A percentile compares a stretch with the other conserved stretches of the same genome.
phyloP scores from a whole-genome alignment of 768 basidiomycete species.

The Hemileccinum impolitum region DNA sequence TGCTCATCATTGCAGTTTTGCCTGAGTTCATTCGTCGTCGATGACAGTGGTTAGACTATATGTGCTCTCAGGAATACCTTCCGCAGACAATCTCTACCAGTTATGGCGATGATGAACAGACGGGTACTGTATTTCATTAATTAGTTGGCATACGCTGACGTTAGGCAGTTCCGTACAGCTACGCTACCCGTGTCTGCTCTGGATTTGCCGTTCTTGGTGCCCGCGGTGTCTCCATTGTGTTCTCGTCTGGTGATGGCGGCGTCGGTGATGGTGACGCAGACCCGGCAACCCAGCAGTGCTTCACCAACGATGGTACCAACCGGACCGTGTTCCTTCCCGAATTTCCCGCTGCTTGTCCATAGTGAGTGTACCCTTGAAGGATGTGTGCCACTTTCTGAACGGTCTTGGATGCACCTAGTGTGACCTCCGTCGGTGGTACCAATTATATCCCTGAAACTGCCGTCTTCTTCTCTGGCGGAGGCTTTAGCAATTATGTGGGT shows the following conservation, averaged over 20 bases:
- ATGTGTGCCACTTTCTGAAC: neutral
- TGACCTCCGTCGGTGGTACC: conserved; percentile 73
- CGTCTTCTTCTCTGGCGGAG: conserved; percentile 64
- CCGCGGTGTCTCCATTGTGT: conserved; percentile 62
- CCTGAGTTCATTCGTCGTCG: conserved; percentile 1
- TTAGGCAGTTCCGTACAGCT: conserved; percentile 49
- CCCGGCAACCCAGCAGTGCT: conserved; percentile 51
- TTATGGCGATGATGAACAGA: conserved; percentile 72
- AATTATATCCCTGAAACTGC: conserved; percentile 55
- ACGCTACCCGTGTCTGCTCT: conserved; percentile 55
- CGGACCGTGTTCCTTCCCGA: conserved; percentile 48
- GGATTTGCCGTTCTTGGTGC: conserved; percentile 66
- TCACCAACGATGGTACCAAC: conserved; percentile 57
- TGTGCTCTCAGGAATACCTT: conserved; percentile 42
- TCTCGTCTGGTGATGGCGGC: conserved; percentile 65
- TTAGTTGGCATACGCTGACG: neutral
- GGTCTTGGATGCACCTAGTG: conserved; percentile 36
- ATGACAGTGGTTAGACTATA: conserved; percentile 57
- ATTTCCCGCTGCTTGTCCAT: conserved; percentile 65
- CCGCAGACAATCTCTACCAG: conserved; percentile 69
- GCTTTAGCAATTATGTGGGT: conserved; percentile 66
- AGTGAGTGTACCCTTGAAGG: conserved; percentile 31
- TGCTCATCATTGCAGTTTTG: neutral
- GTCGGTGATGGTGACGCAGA: conserved; percentile 61
- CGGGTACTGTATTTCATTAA: conserved; percentile 36